Conservation (phyloP, 495 filamentous ascomycete genomes). For the Symbiotaphrina buchneri region DNA sequence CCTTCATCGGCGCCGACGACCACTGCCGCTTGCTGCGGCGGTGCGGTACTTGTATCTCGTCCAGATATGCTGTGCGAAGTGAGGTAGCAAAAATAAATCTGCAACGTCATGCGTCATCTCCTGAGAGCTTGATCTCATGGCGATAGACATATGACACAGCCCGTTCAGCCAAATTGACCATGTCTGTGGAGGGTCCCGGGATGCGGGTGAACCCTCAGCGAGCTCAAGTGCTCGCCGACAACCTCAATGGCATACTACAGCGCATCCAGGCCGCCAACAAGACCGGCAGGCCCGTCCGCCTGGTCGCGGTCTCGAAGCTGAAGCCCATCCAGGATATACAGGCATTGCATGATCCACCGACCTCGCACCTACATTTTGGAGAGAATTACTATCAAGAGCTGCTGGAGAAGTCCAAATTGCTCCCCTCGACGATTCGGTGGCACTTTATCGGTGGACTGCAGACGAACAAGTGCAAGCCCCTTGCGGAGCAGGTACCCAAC, state of each 20-base stretch:
- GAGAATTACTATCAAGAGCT: slow-evolving; percentile 88
- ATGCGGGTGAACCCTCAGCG: slow-evolving; percentile 4
- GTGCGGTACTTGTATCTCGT: too few species aligned
- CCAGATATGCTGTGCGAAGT: too few species aligned
- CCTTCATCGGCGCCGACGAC: too few species aligned
- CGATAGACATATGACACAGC: too few species aligned
- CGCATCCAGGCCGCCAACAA: not conserved
- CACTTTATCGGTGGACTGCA: slow-evolving; percentile 92
- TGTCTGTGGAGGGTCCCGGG: too few species aligned
- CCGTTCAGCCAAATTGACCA: too few species aligned
- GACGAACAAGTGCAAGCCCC: slow-evolving; percentile 71
- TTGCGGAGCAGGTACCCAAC: slow-evolving; percentile 65
- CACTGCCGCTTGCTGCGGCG: too few species aligned
- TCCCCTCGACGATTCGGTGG: slow-evolving; percentile 66
- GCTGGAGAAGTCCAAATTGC: slow-evolving; percentile 53
- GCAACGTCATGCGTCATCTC: too few species aligned
- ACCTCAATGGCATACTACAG: slow-evolving; percentile 1
- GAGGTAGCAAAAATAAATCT: too few species aligned
- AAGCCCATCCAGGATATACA: slow-evolving; percentile 81
- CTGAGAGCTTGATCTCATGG: too few species aligned
- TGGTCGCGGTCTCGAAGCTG: slow-evolving; percentile 86
- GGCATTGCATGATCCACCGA: slow-evolving; percentile 41
- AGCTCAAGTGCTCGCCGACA: slow-evolving; percentile 4
- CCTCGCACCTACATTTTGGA: slow-evolving; percentile 59
- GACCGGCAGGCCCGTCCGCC: slow-evolving; percentile 31